Conservation (phyloP, 192 early-diverging fungal species). For the Gaertneriomyces semiglobifer region DNA sequence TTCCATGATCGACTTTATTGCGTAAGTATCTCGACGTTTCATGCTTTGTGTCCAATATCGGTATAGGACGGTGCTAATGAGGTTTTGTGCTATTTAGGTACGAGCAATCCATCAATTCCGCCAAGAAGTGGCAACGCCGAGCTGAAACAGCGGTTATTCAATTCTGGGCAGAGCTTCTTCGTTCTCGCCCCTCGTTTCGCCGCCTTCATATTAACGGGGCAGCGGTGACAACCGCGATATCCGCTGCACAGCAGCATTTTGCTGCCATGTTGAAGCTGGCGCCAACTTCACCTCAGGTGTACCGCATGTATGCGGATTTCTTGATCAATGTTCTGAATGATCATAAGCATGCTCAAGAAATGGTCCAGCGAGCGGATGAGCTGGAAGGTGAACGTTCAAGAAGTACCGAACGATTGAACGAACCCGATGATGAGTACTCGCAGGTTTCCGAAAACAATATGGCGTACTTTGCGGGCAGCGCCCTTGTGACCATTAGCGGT, state of each 20-base stretch:
- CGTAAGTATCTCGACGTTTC: neutral
- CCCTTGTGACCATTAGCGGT: slow-evolving; percentile 39
- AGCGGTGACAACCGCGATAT: slow-evolving; percentile 33
- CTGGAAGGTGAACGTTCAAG: slow-evolving; percentile 30
- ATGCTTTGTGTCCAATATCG: too few relatives aligned
- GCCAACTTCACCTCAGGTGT: slow-evolving; percentile 34
- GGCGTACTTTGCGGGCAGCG: slow-evolving; percentile 17
- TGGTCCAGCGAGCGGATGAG: slow-evolving; percentile 46
- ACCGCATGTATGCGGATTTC: slow-evolving; percentile 43
- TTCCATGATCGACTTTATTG: slow-evolving; percentile 49
- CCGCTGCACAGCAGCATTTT: slow-evolving; percentile 37
- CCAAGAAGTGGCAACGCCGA: slow-evolving; percentile 31
- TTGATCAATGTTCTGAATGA: slow-evolving; percentile 45
- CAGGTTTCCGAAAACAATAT: neutral
- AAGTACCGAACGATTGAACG: slow-evolving; percentile 18
- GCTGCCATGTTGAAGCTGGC: slow-evolving; percentile 35
- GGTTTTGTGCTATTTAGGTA: neutral
- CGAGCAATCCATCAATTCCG: slow-evolving; percentile 39
- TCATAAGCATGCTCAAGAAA: slow-evolving; percentile 30
- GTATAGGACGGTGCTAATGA: too few relatives aligned
- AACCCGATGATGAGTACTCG: neutral
- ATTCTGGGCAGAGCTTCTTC: slow-evolving; percentile 48
- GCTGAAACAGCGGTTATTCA: slow-evolving; percentile 34
- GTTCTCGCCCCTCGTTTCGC: slow-evolving; percentile 29
- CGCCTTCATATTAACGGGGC: slow-evolving; percentile 38